Evolutionary conservation across 1,139 yeast genomes (phyloP).

Genomic region (Geotrichum cucujoidarum): DNA sequence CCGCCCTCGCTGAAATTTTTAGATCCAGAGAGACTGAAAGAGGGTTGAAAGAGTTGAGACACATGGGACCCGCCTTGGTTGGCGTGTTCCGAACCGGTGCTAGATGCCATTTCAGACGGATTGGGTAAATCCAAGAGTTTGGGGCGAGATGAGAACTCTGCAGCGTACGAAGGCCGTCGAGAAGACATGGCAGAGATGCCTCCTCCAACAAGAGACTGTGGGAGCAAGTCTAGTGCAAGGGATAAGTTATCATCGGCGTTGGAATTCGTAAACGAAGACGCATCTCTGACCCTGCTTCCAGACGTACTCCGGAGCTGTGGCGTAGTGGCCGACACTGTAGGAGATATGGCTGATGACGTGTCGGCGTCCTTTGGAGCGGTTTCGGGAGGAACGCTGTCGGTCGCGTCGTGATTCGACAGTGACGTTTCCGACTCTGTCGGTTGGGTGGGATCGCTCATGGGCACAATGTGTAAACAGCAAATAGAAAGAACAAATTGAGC

Average conservation of each 20-base stretch:
- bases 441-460: conserved; percentile 1
- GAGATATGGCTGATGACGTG: not conserved
- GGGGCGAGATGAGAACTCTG: conserved; percentile 34
- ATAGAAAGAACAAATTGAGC: too few species aligned
- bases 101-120: conserved; percentile 8
- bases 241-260: conserved; percentile 2
- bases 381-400: not conserved
- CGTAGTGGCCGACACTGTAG: not conserved
- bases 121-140: conserved; percentile 20
- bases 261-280: not conserved
- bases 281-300: not conserved
- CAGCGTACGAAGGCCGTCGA: conserved; percentile 35
- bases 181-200: conserved; percentile 29
- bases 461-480: too few species aligned
- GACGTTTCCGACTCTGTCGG: not conserved
- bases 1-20: not conserved
- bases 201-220: conserved; percentile 23
- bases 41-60: not conserved
- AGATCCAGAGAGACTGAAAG: not conserved
- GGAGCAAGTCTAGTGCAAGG: conserved; percentile 17
- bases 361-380: not conserved
- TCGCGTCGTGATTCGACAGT: not conserved
- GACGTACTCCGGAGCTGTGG: not conserved
- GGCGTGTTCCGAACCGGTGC: not conserved
- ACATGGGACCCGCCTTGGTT: not conserved